Conservation (phyloP, 441 rosid genomes). For the Bruguiera hainesii region DNA sequence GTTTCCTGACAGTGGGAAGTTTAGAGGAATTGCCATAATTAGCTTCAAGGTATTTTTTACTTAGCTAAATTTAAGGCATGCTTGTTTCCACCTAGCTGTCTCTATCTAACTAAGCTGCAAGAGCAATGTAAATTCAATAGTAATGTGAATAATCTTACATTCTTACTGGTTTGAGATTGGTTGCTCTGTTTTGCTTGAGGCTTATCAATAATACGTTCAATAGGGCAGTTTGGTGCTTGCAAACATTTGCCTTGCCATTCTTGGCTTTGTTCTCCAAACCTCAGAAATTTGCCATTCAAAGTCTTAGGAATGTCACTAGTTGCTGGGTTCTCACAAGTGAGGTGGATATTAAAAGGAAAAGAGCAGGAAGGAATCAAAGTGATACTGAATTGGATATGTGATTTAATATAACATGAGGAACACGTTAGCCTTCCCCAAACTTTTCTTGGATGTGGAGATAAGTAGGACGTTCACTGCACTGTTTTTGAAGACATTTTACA, state of each 20-base stretch:
- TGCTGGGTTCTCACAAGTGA: neutral
- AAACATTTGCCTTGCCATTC: neutral
- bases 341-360: neutral
- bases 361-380: neutral
- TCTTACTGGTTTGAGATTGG: neutral
- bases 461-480: neutral
- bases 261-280: too few species aligned
- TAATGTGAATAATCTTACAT: neutral
- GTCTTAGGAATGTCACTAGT: neutral
- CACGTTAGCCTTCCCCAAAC: neutral
- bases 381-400: neutral
- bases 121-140: neutral
- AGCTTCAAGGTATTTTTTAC: constrained; percentile 56
- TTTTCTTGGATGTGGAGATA: neutral
- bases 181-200: neutral
- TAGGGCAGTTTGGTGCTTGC: neutral
- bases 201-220: neutral
- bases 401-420: neutral
- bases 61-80: neutral
- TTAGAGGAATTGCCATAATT: constrained; percentile 82
- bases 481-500: neutral
- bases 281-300: neutral
- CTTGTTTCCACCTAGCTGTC: neutral
- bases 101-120: neutral
- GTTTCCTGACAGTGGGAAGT: constrained; percentile 80